Base-by-base conservation (phyloP, 768 basidiomycete species). In the Pulveroboletus sp. region DNA sequence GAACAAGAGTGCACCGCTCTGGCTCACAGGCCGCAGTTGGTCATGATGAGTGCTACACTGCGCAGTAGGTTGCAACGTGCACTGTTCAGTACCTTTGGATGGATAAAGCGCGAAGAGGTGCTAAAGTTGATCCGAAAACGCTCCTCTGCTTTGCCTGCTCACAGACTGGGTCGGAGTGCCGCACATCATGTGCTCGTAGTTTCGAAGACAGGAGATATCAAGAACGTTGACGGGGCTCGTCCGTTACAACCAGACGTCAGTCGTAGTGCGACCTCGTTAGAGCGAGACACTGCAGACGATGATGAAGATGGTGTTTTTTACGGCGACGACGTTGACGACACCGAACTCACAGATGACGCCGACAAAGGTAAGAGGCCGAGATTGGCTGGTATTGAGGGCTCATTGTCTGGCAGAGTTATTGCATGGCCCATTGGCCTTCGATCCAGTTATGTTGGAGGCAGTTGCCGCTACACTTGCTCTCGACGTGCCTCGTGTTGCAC, bases 11-110 rank as follows among this genome's bases (percentile, higher is more conserved):
- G 51, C 32, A 43, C 45, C 39, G 10, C 46, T 35, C 47, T 47
- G n/a, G 36, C 38, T 18, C 18, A 42, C 65, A 69, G 53, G 26
- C 79, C 84, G 21, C 88, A 89, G 62, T 64, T 87, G 46, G 70
- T 89, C 38, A 65, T 87, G 60, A 76, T 81, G 43, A 88, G 85
- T 60, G 88, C 88, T 37, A 89, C 87, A 7, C 70, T 90, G 54
- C 74, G 79, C 38, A 73, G 69, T 43, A 76, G 76, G 51, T 69
- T 68, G 47, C 60, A 57, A 42, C 56, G 37, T 13, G 60, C 68
- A 27, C 50, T 87, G 32, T 77, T 76, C 51, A 69, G 69, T 43
- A 73, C 79, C 47, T 84, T 77, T 56, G 78, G 78, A 10, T 88
- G 83, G 83, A 61, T 86, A 56, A 71, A 71, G 56, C 69, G 63